phyloP scores from a whole-genome alignment of 2,329 filamentous ascomycete genomes.

The Ascochyta lentis region DNA sequence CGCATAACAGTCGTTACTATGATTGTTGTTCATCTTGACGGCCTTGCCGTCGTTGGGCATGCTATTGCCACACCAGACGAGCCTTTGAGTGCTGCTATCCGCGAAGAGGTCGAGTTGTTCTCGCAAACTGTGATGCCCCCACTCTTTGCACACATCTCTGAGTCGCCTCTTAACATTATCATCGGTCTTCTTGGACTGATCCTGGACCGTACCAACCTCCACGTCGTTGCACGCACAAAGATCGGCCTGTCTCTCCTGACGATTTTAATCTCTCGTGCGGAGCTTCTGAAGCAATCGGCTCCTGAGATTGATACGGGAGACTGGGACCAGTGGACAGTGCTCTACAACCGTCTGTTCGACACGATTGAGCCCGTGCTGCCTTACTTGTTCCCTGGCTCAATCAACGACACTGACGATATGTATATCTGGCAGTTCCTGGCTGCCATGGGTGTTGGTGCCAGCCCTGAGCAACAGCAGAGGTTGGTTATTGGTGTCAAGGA shows the following conservation, averaged over 20 bases:
- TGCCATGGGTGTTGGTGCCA: conserved; percentile 91
- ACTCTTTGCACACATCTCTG: conserved; percentile 87
- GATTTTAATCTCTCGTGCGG: conserved; percentile 91
- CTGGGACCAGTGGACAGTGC: conserved; percentile 78
- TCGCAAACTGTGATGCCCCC: conserved; percentile 86
- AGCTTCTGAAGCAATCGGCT: conserved; percentile 85
- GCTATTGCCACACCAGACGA: conserved; percentile 78
- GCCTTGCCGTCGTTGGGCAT: conserved; percentile 85
- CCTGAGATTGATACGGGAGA: conserved; percentile 68
- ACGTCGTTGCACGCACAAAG: conserved; percentile 82
- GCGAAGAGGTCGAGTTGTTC: conserved; percentile 93
- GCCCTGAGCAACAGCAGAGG: conserved; percentile 91
- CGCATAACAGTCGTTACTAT: conserved; percentile 95
- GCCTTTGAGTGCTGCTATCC: conserved; percentile 70
- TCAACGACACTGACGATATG: conserved; percentile 88
- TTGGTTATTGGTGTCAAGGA: conserved; percentile 97
- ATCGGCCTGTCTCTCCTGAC: conserved; percentile 90
- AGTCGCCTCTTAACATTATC: conserved; percentile 88
- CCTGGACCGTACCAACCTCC: conserved; percentile 80
- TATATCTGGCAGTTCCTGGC: conserved; percentile 99
- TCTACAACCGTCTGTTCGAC: conserved; percentile 89
- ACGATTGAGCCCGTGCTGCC: conserved; percentile 82
- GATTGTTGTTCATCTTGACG: conserved; percentile 91
- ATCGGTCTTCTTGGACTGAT: conserved; percentile 88
- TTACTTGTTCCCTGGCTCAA: conserved; percentile 88